Base-by-base conservation (phyloP, 106 monocot species). In the Dendrobium nobile region DNA sequence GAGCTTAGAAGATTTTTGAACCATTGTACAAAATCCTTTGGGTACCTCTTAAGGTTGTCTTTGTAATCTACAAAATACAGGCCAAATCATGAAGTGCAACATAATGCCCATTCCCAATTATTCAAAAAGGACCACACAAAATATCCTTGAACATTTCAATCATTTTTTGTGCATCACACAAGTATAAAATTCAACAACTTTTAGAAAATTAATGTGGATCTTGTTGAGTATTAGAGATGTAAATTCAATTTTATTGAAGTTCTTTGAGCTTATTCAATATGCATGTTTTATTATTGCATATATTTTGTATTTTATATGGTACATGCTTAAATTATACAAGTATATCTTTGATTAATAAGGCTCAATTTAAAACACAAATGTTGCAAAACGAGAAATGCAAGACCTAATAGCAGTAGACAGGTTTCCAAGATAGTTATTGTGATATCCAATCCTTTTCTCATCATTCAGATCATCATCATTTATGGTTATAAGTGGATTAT, bases 401-500 rank as follows among this genome's bases (percentile, higher is more conserved):
- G 83, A 86, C 88, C 28, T 82, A 19, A 85, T 88, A 33, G 88
- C 48, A 31, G 84, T 81, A 54, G 74, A 74, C 18, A 74, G 15
- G 80, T 87, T 99, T 43, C 82, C 54, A 9, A 99, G 93, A 74
- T 99, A 90, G 54, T 84, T 87, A 78, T 28, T 28, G 0, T 28
- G 28, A 28, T 28, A 28, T 28, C 28, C 28, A 28, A 28, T 28
- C 28, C 28, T 28, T 28, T 28, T 28, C 28, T 28, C 28, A 81
- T 99, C 99, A 73, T 93, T 95, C 42, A 99, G 80, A 77, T 91
- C 95, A 59, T 90, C 56, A 54, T 93, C 88, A 67, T 28, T 28
- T 28, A 90, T 79, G 16, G 95, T 84, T 86, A 83, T 89, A 79
- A 93, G 90, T 19, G 88, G 82, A 28, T 28, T 28, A 28, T 28